Evolutionary conservation across 176 grass and related monocot species (phyloP), one percentile per base, ranked within the genome.

Genomic region (Carex parvula): DNA sequence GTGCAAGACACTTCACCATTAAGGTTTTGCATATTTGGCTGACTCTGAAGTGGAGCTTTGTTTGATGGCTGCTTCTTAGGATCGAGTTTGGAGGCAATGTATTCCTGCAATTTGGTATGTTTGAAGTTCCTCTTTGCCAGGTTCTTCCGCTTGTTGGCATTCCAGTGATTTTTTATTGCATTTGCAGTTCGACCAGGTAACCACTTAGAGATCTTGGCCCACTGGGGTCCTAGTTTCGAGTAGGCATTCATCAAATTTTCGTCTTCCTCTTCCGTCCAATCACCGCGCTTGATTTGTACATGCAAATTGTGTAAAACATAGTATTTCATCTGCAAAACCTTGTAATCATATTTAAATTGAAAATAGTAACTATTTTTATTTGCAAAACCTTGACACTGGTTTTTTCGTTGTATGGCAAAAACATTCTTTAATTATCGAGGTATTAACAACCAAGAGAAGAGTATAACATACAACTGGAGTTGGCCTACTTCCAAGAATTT

Each of bases 111-210:
- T 24, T 37, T 32, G 24, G 29, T 72, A 6, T 60, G 64, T 56
- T 46, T 55, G 6, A 53, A 58, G 64, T 61, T 56, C 52, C 18
- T 64, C 50, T 63, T 62, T n/a, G 84, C 37, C 29, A 79, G 17
- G 60, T 80, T 64, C 55, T 78, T 79, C 20, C 84, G 60, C 60
- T 80, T 86, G 72, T 41, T 85, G 8, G 70, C 63, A 42, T 86
- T 86, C 84, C 84, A 86, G 26, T 86, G 84, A 53, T 86, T 86
- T 64, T 86, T 86, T 44, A 86, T 80, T 8, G 84, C 71, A 54
- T 86, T 86, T 65, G 46, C 84, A 1, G 72, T 80, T 69, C 60
- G 56, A 13, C 84, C 84, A 46, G 71, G 73, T 2, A 86, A 71
- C 1, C 46, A 54, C 42, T 69, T 86, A 20, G 74, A 75, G 52